Base-by-base conservation (phyloP, 768 basidiomycete genomes). In the Lentinula raphanica region DNA sequence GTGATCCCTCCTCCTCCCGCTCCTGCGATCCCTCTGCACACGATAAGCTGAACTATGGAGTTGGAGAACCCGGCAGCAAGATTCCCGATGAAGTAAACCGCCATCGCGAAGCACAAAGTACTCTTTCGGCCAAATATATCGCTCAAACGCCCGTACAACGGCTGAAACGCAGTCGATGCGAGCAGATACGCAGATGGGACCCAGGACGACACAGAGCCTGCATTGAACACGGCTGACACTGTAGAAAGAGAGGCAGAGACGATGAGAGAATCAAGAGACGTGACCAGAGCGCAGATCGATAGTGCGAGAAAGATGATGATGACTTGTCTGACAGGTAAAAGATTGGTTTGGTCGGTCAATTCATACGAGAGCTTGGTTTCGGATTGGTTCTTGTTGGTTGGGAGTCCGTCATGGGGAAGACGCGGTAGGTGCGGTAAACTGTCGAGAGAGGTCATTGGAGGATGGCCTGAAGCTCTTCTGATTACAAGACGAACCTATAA, bases 281-380 rank as follows among this genome's bases (percentile, higher is more conserved):
- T 80, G 42, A 86, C 82, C 46, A 85, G 73, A 15, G 84, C 77
- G 48, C 86, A 88, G 0, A 83, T 69, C 0, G 83, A 75, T 15
- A 89, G 75, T 6, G 86, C 81, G 1, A 76, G 65, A 63, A 89
- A 87, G 3, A 88, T 80, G 12, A 81, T 71, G 4, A 90, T 68
- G 40, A 90, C 74, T 67, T 84, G 84, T 58, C 73, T 78, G 66
- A 82, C 79, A 0, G 88, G 88, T 3, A 90, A 76, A 13, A 88
- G 76, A 64, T 91, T 90, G 4, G 88, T 90, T 69, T 91, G 88
- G 73, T 91, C 88, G 6, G 86, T 86, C 49, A 87, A 64, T 48
- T 48, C 46, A 29, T n/a, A n/a, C n/a, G n/a, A n/a, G n/a, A 48
- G 28, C 6, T 21, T 6, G 21, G 9, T 44, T 23, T 7, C 17